These are phyloP conservation scores for Psidium guajava DNA, from an alignment of 345 rosid genomes.

Conservation along the genomic window DNA sequence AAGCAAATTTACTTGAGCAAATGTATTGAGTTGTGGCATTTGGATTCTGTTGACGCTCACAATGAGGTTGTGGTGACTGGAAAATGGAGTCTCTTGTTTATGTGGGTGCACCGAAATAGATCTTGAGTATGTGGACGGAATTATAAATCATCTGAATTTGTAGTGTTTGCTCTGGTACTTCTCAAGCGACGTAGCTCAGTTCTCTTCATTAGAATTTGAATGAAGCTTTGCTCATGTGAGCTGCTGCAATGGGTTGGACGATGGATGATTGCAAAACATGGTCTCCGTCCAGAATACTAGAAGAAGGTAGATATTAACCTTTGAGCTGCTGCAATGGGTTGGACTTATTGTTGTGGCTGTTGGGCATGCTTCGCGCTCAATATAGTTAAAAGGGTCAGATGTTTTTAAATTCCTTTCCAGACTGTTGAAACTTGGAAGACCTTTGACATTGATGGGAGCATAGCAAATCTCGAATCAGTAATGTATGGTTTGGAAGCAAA, in stretches of 20 bases:
- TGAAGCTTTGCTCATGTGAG: neutral
- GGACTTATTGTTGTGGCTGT: neutral
- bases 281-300: neutral
- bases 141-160: neutral
- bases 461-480: no score
- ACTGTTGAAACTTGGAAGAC: no score
- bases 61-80: neutral
- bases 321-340: no score
- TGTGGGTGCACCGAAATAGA: neutral
- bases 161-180: neutral
- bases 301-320: neutral
- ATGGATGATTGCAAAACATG: neutral
- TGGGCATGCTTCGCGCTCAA: neutral
- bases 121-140: neutral
- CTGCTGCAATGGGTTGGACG: neutral
- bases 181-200: neutral
- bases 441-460: no score
- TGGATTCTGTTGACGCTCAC: neutral
- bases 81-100: neutral
- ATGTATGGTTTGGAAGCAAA: no score
- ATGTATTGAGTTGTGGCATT: neutral
- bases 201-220: neutral
- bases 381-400: no score
- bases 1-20: neutral
- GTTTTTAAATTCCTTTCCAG: no score